Conservation (phyloP, 176 grass and related monocot species). For the Musa schizocarpa region DNA sequence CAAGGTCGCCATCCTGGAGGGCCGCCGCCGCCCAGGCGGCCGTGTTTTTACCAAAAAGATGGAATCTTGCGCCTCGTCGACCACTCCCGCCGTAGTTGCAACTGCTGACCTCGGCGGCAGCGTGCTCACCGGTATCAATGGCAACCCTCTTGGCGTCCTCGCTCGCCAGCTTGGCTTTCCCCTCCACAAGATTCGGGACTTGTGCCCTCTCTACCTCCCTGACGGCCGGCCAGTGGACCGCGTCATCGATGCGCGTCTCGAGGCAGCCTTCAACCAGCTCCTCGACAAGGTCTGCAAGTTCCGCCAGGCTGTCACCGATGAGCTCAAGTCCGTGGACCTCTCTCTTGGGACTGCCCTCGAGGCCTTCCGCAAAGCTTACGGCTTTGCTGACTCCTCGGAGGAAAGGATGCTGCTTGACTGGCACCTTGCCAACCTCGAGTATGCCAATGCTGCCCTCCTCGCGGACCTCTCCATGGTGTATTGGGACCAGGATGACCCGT, state of each 20-base stretch:
- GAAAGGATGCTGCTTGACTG: conserved; percentile 95
- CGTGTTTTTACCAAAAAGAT: conserved; percentile 84
- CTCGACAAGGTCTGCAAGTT: conserved; percentile 90
- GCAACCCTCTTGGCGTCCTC: conserved; percentile 79
- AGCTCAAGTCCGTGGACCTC: conserved; percentile 52
- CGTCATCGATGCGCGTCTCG: conserved; percentile 60
- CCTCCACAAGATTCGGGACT: conserved; percentile 88
- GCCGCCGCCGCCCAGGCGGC: conserved; percentile 67
- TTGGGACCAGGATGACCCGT: conserved; percentile 98
- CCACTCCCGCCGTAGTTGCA: conserved; percentile 34
- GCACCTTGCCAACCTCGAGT: conserved; percentile 93
- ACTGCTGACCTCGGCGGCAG: conserved; percentile 92
- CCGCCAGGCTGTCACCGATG: conserved; percentile 60
- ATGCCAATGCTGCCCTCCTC: conserved; percentile 83
- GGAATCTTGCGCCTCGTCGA: conserved; percentile 32
- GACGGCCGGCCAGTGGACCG: conserved; percentile 65
- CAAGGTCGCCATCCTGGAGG: conserved; percentile 78
- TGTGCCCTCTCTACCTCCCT: conserved; percentile 80
- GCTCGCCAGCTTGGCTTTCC: conserved; percentile 86
- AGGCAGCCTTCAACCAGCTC: conserved; percentile 86
- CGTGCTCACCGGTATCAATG: conserved; percentile 94
- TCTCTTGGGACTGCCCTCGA: conserved; percentile 79
- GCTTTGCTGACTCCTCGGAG: conserved; percentile 49
- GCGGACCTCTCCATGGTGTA: conserved; percentile 87
- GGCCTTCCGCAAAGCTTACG: conserved; percentile 57